phyloP scores from a whole-genome alignment of 495 filamentous ascomycete species.

The Penicillium bialowiezense region DNA sequence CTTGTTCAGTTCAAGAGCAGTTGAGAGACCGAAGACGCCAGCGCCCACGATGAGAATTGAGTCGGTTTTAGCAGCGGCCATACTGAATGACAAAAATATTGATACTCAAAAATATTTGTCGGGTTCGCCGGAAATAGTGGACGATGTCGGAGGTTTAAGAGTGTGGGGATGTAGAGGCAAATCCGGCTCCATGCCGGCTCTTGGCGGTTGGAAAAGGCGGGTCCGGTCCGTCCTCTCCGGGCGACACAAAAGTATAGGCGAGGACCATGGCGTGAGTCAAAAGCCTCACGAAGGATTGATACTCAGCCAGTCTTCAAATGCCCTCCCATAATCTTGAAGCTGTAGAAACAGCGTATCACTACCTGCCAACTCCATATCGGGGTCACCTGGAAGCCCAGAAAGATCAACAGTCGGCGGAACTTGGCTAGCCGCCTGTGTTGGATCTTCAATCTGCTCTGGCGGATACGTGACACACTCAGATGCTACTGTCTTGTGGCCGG shows the following conservation, averaged over 20 bases:
- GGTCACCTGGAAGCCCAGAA: slow-evolving; percentile 13
- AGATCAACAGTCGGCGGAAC: slow-evolving; percentile 9
- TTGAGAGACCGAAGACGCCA: slow-evolving; percentile 16
- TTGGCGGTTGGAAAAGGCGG: slow-evolving; percentile 22
- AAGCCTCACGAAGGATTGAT: slow-evolving; percentile 13
- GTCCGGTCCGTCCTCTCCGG: slow-evolving; percentile 19
- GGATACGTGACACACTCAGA: slow-evolving; percentile 32
- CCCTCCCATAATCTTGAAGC: slow-evolving; percentile 31
- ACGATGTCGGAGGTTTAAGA: neutral
- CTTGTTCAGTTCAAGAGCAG: slow-evolving; percentile 9
- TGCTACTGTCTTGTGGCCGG: slow-evolving; percentile 33
- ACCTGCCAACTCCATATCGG: slow-evolving; percentile 14
- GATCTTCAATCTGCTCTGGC: slow-evolving; percentile 27
- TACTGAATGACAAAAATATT: neutral
- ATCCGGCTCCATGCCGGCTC: slow-evolving; percentile 14
- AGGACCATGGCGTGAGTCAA: neutral
- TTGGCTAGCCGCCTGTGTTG: slow-evolving; percentile 5
- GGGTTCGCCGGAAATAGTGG: neutral
- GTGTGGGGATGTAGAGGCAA: slow-evolving; percentile 6
- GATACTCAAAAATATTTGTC: neutral
- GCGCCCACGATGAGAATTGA: slow-evolving; percentile 12
- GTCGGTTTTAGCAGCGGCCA: slow-evolving; percentile 25
- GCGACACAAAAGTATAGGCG: neutral
- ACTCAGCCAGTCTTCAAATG: slow-evolving; percentile 36
- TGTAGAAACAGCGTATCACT: slow-evolving; percentile 27